These are phyloP conservation scores for Nannizziopsis barbatae DNA, from an alignment of 2,329 filamentous ascomycete genomes.

Conservation along the genomic window DNA sequence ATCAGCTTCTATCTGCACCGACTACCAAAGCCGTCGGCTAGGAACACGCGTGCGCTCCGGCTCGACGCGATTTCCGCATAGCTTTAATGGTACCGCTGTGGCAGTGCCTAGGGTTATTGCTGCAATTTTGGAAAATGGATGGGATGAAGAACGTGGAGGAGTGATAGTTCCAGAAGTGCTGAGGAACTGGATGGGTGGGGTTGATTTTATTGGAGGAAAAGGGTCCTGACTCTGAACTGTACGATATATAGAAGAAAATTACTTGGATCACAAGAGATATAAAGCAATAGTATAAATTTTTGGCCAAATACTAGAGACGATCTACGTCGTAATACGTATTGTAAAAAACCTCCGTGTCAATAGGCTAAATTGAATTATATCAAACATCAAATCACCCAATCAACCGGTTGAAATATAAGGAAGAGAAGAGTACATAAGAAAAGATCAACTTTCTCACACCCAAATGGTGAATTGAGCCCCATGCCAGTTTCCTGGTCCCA, in stretches of 20 bases:
- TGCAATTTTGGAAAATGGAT: constrained; percentile 80
- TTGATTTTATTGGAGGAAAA: constrained; percentile 48
- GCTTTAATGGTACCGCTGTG: constrained; percentile 85
- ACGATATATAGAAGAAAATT: neutral
- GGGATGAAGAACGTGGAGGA: constrained; percentile 56
- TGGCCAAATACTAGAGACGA: no score
- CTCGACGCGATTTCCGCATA: constrained; percentile 61
- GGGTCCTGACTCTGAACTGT: neutral
- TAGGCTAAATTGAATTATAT: no score
- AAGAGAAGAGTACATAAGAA: neutral
- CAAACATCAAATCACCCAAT: no score
- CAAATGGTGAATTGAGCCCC: no score
- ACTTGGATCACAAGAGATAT: no score
- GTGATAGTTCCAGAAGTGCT: constrained; percentile 71
- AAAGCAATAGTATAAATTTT: no score
- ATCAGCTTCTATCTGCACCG: constrained; percentile 79
- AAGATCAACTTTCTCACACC: no score
- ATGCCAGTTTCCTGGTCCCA: no score
- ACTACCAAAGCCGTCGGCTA: constrained; percentile 81
- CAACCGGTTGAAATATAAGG: neutral
- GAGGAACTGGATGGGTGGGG: constrained; percentile 71
- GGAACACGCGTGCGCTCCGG: constrained; percentile 53
- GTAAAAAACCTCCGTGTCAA: no score
- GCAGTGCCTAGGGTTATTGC: constrained; percentile 84
- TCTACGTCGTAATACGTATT: no score